A percentile compares a stretch with the other conserved stretches of the same genome.
phyloP scores from a whole-genome alignment of 2,329 filamentous ascomycete species.

The Pestalotiopsis fici region DNA sequence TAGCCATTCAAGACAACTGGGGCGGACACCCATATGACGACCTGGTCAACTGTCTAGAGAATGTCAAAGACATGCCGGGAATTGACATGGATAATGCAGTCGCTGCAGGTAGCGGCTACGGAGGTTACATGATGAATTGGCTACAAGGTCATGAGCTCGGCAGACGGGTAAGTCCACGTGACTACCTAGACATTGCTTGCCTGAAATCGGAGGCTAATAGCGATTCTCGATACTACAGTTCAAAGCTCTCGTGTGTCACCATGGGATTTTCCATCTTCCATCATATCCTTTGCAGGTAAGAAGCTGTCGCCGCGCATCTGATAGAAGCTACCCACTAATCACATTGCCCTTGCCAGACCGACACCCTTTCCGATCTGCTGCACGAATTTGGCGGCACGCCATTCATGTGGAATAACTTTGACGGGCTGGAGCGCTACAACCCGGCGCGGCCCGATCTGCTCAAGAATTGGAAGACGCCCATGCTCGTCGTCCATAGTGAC shows the following conservation, averaged over 20 bases:
- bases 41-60: slow-evolving; percentile 52
- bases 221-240: slow-evolving; percentile 36
- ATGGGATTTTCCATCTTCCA: slow-evolving; percentile 41
- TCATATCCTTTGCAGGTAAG: slow-evolving; percentile 20
- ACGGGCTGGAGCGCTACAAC: slow-evolving; percentile 52
- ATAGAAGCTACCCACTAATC: background rate
- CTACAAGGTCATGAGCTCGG: slow-evolving; percentile 55
- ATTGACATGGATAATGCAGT: slow-evolving; percentile 55
- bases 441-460: slow-evolving; percentile 46
- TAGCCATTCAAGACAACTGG: slow-evolving; percentile 53
- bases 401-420: slow-evolving; percentile 43
- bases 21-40: slow-evolving; percentile 57
- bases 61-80: slow-evolving; percentile 51
- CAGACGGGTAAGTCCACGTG: slow-evolving; percentile 36
- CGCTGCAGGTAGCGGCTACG: slow-evolving; percentile 54
- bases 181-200: background rate
- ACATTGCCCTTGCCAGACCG: slow-evolving; percentile 17
- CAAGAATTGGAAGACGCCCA: slow-evolving; percentile 63
- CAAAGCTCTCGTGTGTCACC: slow-evolving; percentile 57
- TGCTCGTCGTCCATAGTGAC: slow-evolving; percentile 72
- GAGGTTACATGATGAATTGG: slow-evolving; percentile 64
- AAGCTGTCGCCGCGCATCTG: background rate
- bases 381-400: slow-evolving; percentile 38
- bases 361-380: slow-evolving; percentile 12
- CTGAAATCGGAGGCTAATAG: slow-evolving; percentile 14